Evolutionary conservation across 1,284 basidiomycete genomes (phyloP).

Genomic region (Vanrija sp.): DNA sequence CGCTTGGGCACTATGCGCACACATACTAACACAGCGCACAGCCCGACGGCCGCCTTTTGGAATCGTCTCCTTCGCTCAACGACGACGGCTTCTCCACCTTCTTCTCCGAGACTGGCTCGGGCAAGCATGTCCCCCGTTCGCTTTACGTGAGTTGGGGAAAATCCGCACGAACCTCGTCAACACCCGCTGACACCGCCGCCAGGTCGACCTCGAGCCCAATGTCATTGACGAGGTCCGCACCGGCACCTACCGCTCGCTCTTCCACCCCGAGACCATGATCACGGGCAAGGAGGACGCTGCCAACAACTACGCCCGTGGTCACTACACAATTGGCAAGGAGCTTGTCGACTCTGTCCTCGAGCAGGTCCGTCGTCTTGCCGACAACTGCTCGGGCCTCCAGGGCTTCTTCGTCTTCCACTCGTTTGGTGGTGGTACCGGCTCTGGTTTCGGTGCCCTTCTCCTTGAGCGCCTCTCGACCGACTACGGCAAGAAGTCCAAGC

Average conservation of each 20-base stretch:
- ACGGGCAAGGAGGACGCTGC: constrained; percentile 99
- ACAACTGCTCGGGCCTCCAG: constrained; percentile 97
- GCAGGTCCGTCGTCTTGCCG: constrained; percentile 89
- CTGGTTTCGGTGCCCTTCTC: constrained; percentile 95
- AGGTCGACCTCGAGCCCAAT: constrained; percentile 87
- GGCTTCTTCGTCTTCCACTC: constrained; percentile 99
- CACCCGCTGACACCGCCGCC: not conserved
- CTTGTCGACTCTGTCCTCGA: constrained; percentile 88
- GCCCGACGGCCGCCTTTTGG: constrained; percentile 86
- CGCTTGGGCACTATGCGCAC: constrained; percentile 1
- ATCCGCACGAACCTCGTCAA: no score
- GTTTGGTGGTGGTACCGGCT: constrained; percentile 98
- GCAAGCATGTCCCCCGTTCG: constrained; percentile 96
- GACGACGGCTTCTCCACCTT: constrained; percentile 91
- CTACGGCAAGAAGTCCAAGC: constrained; percentile 99
- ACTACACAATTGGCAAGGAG: constrained; percentile 98
- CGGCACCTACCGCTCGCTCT: constrained; percentile 88
- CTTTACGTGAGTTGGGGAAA: constrained; percentile 67
- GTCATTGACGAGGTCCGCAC: constrained; percentile 95
- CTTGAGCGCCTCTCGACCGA: constrained; percentile 94
- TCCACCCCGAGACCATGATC: constrained; percentile 99
- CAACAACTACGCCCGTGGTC: constrained; percentile 98
- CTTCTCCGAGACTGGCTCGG: constrained; percentile 64
- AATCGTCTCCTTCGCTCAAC: constrained; percentile 66
- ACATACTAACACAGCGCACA: constrained; percentile 42